Evolutionary conservation across 345 rosid genomes (phyloP), one percentile per base, ranked within the genome.

Genomic region (Ricinus communis): DNA sequence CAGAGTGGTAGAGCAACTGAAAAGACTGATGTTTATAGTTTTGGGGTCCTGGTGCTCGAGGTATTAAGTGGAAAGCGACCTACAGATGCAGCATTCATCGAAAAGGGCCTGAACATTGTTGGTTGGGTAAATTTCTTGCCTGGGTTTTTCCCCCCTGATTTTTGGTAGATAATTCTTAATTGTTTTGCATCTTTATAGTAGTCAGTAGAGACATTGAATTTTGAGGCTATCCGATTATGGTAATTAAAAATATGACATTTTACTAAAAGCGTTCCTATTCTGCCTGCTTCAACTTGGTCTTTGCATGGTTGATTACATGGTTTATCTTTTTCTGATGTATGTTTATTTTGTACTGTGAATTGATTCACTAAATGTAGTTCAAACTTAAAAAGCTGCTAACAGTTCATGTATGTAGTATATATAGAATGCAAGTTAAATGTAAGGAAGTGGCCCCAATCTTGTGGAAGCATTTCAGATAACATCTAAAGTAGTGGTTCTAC

Each of bases 1-100:
- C 96, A 84, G 77, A 95, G 97, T 68, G 98, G 99, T 68, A 89
- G 99, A 82, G 98, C 99, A 72, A 95, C 99, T 18, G 98, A 95
- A 77, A 95, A 95, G 86, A 92, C 93, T 3, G 99, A 95, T 77
- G 98, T 93, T 30, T 93, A 92, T 72, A 95, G 99, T 77, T 95
- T 95, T 59, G 99, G 98, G 53, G 97, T 90, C 68, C 73, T 95
- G 66, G 88, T 90, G 82, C 99, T 95, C 47, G 99, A 95, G 85
- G 83, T 95, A 24, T 76, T 95, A 79, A 93, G 99, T 72, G 96
- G 97, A 72, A 95, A 93, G 83, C 87, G 96, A 67, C 99, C 99
- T 2, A 90, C 98, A 21, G 99, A 95, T 83, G 96, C 99, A 62
- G 84, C 94, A 8, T 93, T 93, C 84, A 95, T 93, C 15, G 98